Evolutionary conservation across 345 rosid species (phyloP).

Genomic region (Erysimum cheiranthoides): DNA sequence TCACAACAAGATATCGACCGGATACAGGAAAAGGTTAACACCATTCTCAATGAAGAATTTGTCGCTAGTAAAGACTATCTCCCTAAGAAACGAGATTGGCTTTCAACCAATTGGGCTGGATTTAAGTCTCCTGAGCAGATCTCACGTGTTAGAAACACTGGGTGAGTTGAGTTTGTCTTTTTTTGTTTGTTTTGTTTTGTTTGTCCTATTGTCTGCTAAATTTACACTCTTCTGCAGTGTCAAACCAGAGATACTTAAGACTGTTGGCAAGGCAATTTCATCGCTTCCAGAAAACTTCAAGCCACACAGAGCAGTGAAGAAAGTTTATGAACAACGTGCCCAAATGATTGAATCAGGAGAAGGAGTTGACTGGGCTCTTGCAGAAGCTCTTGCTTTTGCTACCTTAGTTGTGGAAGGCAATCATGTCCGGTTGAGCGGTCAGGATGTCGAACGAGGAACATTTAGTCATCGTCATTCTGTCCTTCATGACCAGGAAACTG

Average conservation of each 20-base stretch:
- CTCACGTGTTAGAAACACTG: slow-evolving; percentile 80
- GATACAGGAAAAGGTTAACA: slow-evolving; percentile 67
- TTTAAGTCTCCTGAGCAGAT: slow-evolving; percentile 84
- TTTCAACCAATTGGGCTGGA: slow-evolving; percentile 81
- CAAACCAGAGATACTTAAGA: slow-evolving; percentile 83
- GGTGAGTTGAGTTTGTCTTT: slow-evolving; percentile 48
- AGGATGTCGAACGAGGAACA: slow-evolving; percentile 93
- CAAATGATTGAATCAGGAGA: slow-evolving; percentile 82
- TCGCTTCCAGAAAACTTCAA: slow-evolving; percentile 70
- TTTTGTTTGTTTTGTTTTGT: neutral
- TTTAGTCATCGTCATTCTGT: slow-evolving; percentile 83
- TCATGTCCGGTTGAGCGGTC: slow-evolving; percentile 90
- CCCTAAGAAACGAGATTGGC: slow-evolving; percentile 79
- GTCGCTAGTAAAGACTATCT: slow-evolving; percentile 76
- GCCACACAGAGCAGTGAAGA: slow-evolving; percentile 80
- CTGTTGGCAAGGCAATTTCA: slow-evolving; percentile 78
- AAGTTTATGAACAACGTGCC: slow-evolving; percentile 75
- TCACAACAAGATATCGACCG: slow-evolving; percentile 57
- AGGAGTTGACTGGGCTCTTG: slow-evolving; percentile 91
- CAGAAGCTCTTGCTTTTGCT: slow-evolving; percentile 82
- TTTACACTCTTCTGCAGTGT: slow-evolving; percentile 56
- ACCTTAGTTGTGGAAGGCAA: slow-evolving; percentile 85
- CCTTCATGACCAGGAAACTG: slow-evolving; percentile 77
- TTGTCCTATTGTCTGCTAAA: neutral
- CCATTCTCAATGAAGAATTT: slow-evolving; percentile 76